phyloP scores from a whole-genome alignment of 805 yeast genomes.

The Barnettozyma salicaria region DNA sequence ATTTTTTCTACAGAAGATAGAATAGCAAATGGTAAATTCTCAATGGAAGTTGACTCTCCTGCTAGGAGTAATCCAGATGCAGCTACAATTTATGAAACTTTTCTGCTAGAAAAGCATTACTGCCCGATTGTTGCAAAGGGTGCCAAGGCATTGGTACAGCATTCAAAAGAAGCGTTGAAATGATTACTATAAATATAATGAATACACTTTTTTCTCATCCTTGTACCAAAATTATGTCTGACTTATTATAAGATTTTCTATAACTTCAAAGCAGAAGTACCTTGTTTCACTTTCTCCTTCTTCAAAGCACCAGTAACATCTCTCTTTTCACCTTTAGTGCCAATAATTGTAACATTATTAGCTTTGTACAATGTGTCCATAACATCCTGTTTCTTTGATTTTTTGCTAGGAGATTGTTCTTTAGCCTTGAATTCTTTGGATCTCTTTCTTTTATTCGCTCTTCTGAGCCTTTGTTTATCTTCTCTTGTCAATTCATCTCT shows the following conservation, averaged over 20 bases:
- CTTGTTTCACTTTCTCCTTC: conserved; percentile 31
- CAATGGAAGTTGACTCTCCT: conserved; percentile 56
- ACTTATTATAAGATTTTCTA: not conserved
- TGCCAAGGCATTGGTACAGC: conserved; percentile 33
- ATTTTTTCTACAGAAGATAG: conserved; percentile 86
- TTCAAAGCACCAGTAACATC: conserved; percentile 66
- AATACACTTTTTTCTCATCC: too few relatives aligned
- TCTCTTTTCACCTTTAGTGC: conserved; percentile 65
- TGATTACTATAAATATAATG: not conserved
- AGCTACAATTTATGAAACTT: conserved; percentile 87
- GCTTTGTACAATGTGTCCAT: conserved; percentile 66
- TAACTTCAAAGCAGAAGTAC: conserved; percentile 21
- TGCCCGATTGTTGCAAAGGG: conserved; percentile 77
- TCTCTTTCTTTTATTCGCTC: conserved; percentile 80
- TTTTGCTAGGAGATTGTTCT: conserved; percentile 35
- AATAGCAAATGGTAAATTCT: conserved; percentile 72
- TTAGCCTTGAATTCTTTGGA: conserved; percentile 42
- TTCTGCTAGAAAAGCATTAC: conserved; percentile 73
- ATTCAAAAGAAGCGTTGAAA: conserved; percentile 12
- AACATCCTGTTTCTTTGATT: conserved; percentile 54
- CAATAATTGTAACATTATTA: conserved; percentile 74
- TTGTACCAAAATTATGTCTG: too few relatives aligned
- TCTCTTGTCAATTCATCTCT: conserved; percentile 78
- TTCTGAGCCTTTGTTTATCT: conserved; percentile 80
- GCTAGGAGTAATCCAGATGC: conserved; percentile 81